phyloP scores from a whole-genome alignment of 495 filamentous ascomycete genomes.

The Neurospora intermedia region DNA sequence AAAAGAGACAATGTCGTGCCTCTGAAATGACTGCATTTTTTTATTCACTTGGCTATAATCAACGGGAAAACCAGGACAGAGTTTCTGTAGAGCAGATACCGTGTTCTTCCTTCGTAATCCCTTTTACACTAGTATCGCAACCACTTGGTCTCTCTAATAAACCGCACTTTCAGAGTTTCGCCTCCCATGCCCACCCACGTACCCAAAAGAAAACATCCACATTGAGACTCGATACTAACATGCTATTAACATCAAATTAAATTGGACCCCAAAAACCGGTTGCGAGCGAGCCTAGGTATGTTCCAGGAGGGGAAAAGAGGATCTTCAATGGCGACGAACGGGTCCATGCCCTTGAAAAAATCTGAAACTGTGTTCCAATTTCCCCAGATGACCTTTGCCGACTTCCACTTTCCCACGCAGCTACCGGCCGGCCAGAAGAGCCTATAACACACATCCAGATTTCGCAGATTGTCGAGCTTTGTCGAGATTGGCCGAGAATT shows the following conservation, averaged over 20 bases:
- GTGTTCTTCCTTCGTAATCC: background rate
- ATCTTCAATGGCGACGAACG: background rate
- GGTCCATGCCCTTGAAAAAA: background rate
- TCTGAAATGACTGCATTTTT: background rate
- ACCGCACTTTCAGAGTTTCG: background rate
- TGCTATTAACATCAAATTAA: background rate
- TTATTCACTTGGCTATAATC: background rate
- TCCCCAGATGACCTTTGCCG: background rate
- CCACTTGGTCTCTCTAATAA: background rate
- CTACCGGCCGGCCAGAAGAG: background rate
- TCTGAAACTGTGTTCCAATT: background rate
- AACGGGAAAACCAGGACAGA: background rate
- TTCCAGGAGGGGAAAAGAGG: background rate
- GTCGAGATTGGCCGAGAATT: background rate
- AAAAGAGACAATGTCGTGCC: background rate
- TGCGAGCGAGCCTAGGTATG: background rate
- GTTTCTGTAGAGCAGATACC: background rate
- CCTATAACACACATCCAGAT: background rate
- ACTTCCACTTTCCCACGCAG: background rate
- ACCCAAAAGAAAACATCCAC: background rate
- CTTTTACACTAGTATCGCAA: background rate
- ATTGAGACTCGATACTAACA: background rate
- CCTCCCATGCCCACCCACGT: background rate
- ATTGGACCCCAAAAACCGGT: background rate
- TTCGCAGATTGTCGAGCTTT: background rate